A percentile compares a stretch with the other conserved stretches of the same genome.
Evolutionary conservation across 306 rosid genomes (phyloP).

Genomic region (Benincasa hispida): DNA sequence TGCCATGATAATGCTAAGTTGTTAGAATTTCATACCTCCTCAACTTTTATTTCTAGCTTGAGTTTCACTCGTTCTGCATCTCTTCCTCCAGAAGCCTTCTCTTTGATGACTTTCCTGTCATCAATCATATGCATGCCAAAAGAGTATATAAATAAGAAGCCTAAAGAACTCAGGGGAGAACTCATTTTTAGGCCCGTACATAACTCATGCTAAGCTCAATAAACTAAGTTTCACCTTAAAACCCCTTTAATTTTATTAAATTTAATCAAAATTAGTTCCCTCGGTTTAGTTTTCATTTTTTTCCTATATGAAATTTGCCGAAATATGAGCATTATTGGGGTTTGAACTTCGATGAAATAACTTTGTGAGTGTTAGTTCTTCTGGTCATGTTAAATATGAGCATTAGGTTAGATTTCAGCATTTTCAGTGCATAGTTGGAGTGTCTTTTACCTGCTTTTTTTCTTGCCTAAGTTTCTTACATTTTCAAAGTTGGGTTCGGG

Average conservation of each 20-base stretch:
- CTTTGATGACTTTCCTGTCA: slow-evolving; percentile 75
- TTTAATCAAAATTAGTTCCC: background rate
- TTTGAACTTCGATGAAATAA: background rate
- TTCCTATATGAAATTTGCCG: background rate
- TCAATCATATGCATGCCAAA: slow-evolving; percentile 1
- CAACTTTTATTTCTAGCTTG: slow-evolving; percentile 78
- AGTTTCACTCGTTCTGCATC: slow-evolving; percentile 81
- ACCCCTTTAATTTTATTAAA: background rate
- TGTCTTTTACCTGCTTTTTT: background rate
- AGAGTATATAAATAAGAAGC: background rate
- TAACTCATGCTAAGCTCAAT: background rate
- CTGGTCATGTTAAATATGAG: background rate
- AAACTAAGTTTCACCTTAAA: background rate
- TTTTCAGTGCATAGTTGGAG: background rate
- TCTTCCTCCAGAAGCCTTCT: slow-evolving; percentile 73
- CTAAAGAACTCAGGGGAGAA: background rate
- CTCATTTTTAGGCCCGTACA: background rate
- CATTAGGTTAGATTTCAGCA: background rate
- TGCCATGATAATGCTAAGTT: background rate
- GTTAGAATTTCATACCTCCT: slow-evolving; percentile 42
- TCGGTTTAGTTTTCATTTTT: background rate
- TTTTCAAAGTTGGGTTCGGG: background rate
- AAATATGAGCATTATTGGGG: background rate
- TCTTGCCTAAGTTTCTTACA: background rate
- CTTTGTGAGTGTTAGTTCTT: background rate